Evolutionary conservation across 2,329 filamentous ascomycete species (phyloP).

Genomic region (Exophiala sp.): DNA sequence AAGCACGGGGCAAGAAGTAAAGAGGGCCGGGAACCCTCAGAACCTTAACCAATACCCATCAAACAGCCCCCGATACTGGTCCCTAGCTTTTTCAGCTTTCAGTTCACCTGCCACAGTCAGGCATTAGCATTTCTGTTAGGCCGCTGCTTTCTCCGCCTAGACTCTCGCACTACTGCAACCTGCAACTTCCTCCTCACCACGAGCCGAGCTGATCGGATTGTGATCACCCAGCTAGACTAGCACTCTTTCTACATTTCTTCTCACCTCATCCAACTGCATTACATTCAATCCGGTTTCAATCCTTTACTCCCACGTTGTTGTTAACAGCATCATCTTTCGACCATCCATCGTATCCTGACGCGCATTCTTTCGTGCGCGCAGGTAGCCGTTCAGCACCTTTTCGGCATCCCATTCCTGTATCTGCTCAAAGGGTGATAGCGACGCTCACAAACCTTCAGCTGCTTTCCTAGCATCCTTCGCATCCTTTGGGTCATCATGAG

Average conservation of each 20-base stretch:
- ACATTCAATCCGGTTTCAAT: neutral
- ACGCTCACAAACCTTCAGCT: neutral
- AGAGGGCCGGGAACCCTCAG: too few relatives aligned
- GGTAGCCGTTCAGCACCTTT: neutral
- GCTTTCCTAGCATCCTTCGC: constrained; percentile 2
- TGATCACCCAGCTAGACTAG: neutral
- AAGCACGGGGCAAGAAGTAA: too few relatives aligned
- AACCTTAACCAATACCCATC: too few relatives aligned
- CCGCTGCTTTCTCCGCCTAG: neutral
- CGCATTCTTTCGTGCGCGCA: neutral
- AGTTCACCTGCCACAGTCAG: too few relatives aligned
- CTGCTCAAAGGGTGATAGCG: neutral
- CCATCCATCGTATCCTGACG: neutral
- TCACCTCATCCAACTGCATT: neutral
- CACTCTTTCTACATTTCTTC: neutral
- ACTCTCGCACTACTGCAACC: neutral
- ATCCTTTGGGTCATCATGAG: constrained; percentile 20
- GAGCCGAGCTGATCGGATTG: constrained; percentile 1
- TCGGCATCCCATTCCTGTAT: constrained; percentile 1
- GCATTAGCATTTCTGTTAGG: neutral
- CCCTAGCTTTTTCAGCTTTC: too few relatives aligned
- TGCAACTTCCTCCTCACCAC: constrained; percentile 1
- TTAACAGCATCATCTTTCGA: neutral
- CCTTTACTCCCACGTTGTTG: neutral
- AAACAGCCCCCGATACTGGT: too few relatives aligned